These are phyloP conservation scores for Yamadazyma dendronema DNA, from an alignment of 1,139 yeast genomes.

Conservation along the genomic window DNA sequence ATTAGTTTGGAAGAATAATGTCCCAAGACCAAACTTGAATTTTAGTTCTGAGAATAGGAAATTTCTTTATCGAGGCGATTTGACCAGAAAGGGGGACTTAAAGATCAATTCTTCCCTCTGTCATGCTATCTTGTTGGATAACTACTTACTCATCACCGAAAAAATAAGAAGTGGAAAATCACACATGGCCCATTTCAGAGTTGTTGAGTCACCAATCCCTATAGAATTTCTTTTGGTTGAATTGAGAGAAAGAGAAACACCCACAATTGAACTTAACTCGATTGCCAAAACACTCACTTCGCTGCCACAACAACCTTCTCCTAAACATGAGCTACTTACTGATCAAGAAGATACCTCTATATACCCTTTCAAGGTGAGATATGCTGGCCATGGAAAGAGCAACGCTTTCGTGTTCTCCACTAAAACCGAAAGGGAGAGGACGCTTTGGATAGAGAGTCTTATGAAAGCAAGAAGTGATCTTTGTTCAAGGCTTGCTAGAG, in stretches of 20 bases:
- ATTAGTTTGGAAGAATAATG: conserved; percentile 45
- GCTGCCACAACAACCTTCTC: conserved; percentile 18
- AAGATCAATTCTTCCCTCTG: conserved; percentile 50
- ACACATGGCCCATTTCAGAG: conserved; percentile 33
- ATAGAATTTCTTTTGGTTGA: conserved; percentile 58
- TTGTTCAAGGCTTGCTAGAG: conserved; percentile 40
- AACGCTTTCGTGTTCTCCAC: conserved; percentile 56
- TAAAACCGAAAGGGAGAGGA: conserved; percentile 52
- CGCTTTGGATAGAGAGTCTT: conserved; percentile 59
- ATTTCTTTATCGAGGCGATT: conserved; percentile 59
- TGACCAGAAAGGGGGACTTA: conserved; percentile 60
- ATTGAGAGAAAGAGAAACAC: conserved; percentile 31
- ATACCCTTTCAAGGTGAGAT: conserved; percentile 40
- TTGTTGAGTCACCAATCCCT: conserved; percentile 60
- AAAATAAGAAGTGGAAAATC: conserved; percentile 24
- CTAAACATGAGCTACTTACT: conserved; percentile 14
- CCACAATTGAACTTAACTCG: conserved; percentile 21
- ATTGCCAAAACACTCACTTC: conserved; percentile 20
- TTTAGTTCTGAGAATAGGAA: conserved; percentile 56
- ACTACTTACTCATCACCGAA: conserved; percentile 69
- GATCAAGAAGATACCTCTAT: conserved; percentile 37
- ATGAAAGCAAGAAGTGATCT: conserved; percentile 54
- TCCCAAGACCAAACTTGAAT: conserved; percentile 46
- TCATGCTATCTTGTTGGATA: conserved; percentile 68
- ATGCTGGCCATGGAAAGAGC: conserved; percentile 45